These are phyloP conservation scores for Penicillium sp. DNA, from an alignment of 2,329 filamentous ascomycete genomes.

Conservation along the genomic window DNA sequence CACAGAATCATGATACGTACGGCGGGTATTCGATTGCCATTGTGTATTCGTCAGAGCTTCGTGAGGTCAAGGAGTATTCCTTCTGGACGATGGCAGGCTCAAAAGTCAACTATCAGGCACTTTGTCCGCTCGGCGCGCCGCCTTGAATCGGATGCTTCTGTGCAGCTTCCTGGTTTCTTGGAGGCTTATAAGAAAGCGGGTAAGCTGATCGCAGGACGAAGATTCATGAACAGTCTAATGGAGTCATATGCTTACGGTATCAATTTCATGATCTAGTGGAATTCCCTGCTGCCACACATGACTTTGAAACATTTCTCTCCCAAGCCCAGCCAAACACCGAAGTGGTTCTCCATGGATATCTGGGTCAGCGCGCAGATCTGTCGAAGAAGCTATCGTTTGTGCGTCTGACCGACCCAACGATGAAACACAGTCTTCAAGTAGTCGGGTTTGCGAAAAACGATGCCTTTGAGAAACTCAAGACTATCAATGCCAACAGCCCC, in stretches of 20 bases:
- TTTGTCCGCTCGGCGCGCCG: constrained; percentile 22
- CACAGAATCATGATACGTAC: constrained; percentile 18
- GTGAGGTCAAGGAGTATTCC: constrained; percentile 24
- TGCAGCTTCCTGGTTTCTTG: constrained; percentile 25
- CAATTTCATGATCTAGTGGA: constrained; percentile 32
- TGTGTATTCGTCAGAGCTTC: constrained; percentile 30
- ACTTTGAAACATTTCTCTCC: constrained; percentile 31
- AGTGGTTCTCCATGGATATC: constrained; percentile 62
- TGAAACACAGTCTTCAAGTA: constrained; percentile 45
- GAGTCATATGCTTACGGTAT: constrained; percentile 2
- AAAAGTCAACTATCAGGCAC: constrained; percentile 5
- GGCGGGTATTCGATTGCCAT: constrained; percentile 19
- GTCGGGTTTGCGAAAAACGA: constrained; percentile 40
- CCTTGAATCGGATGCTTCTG: constrained; percentile 15
- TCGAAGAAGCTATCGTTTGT: constrained; percentile 67
- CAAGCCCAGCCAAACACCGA: constrained; percentile 30
- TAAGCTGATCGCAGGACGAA: constrained; percentile 19
- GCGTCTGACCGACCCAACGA: constrained; percentile 45
- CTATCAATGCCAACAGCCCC: constrained; percentile 47
- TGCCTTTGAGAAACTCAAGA: constrained; percentile 38
- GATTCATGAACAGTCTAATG: neutral
- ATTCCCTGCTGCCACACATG: constrained; percentile 43
- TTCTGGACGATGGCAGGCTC: constrained; percentile 5
- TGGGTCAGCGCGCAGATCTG: constrained; percentile 62
- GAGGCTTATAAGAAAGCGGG: constrained; percentile 43